Evolutionary conservation across 2,329 filamentous ascomycete species (phyloP).

Genomic region (Magnaporthales sp.): DNA sequence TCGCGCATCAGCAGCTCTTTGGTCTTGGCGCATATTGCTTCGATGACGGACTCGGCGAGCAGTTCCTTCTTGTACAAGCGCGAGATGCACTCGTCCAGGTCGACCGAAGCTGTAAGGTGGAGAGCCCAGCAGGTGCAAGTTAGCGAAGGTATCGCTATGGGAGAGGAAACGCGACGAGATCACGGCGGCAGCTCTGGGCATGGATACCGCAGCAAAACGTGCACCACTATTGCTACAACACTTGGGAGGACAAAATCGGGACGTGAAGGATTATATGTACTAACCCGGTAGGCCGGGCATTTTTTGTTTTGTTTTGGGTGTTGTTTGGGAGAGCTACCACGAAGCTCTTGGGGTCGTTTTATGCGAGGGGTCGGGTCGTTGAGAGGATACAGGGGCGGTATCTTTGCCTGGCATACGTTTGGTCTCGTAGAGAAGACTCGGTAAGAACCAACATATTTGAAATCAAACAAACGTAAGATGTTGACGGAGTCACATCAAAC

Average conservation of each 20-base stretch:
- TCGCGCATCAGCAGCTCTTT: conserved; percentile 99
- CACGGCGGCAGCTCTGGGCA: background rate
- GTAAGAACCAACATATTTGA: conserved; percentile 8
- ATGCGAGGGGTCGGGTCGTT: background rate
- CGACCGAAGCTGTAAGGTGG: conserved; percentile 66
- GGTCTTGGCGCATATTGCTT: conserved; percentile 98
- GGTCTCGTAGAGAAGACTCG: conserved; percentile 1
- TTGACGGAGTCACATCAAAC: background rate
- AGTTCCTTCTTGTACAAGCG: conserved; percentile 96
- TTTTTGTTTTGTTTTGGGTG: background rate
- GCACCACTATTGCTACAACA: background rate
- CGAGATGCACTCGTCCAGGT: conserved; percentile 97
- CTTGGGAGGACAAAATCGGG: conserved; percentile 50
- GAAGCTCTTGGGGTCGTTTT: background rate
- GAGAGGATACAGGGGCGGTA: background rate
- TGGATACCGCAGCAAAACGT: background rate
- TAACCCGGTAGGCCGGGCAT: conserved; percentile 25
- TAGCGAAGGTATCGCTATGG: conserved; percentile 6
- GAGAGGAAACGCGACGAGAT: background rate
- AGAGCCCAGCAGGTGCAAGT: conserved; percentile 3
- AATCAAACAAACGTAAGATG: background rate
- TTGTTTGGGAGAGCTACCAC: background rate
- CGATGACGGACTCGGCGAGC: conserved; percentile 90
- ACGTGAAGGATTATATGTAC: conserved; percentile 65
- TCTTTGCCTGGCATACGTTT: conserved; percentile 4